Conservation (phyloP, 176 grass and related monocot genomes). For the Bolboschoenus planiculmis region DNA sequence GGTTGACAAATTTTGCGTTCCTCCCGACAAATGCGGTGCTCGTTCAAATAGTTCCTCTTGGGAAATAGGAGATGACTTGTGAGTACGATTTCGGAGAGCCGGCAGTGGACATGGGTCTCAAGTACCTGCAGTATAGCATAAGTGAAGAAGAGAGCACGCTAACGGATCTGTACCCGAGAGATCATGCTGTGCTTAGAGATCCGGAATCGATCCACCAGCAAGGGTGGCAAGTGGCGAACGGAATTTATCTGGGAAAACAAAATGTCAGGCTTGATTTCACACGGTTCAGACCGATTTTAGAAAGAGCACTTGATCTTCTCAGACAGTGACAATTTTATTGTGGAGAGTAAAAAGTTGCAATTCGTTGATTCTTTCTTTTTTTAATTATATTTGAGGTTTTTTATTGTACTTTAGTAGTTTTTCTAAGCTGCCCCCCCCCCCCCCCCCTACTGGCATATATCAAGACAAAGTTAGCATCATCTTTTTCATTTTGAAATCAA, state of each 20-base stretch:
- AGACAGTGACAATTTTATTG: conserved; percentile 30
- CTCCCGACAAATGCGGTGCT: conserved; percentile 70
- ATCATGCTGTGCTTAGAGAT: conserved; percentile 54
- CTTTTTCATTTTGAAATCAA: no score
- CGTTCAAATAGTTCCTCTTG: conserved; percentile 76
- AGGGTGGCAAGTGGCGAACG: conserved; percentile 48
- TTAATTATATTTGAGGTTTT: background rate
- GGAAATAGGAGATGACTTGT: conserved; percentile 45
- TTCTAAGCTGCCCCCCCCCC: no score
- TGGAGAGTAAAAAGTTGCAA: background rate
- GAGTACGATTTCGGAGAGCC: conserved; percentile 68
- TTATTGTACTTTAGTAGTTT: background rate
- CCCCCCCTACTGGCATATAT: no score
- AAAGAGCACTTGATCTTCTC: conserved; percentile 50
- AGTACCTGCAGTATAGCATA: conserved; percentile 81
- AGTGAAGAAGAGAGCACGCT: conserved; percentile 64
- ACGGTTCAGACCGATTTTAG: conserved; percentile 42
- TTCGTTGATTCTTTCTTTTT: background rate
- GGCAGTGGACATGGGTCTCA: conserved; percentile 63
- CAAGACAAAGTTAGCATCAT: no score
- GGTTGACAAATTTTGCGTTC: conserved; percentile 73
- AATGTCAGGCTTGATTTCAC: conserved; percentile 52
- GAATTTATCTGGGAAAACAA: conserved; percentile 66
- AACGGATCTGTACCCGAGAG: conserved; percentile 42
- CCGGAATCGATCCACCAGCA: conserved; percentile 50